Evolutionary conservation across 768 basidiomycete species (phyloP).

Genomic region (Pleurotus tuoliensis): DNA sequence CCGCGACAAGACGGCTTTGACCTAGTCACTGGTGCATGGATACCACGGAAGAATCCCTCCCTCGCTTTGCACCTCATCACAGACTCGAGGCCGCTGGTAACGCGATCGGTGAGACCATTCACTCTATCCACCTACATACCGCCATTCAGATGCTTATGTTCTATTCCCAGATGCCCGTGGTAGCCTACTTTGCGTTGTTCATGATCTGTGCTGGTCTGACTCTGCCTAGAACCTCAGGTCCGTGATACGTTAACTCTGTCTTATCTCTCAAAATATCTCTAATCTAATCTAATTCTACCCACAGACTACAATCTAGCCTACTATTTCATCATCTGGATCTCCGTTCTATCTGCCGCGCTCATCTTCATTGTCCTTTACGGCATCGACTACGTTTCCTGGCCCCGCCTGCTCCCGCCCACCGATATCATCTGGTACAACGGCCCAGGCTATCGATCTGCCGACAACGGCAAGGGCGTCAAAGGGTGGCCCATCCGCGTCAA

Average conservation of each 20-base stretch:
- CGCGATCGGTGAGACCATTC: conserved; percentile 65
- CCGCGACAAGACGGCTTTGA: conserved; percentile 93
- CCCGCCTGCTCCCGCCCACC: conserved; percentile 78
- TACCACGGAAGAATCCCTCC: conserved; percentile 72
- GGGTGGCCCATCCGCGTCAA: conserved; percentile 10
- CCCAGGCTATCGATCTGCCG: conserved; percentile 77
- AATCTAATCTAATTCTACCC: not conserved
- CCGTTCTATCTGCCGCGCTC: conserved; percentile 56
- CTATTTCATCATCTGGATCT: conserved; percentile 80
- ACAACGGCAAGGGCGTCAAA: conserved; percentile 70
- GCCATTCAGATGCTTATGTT: not conserved
- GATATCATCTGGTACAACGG: conserved; percentile 87
- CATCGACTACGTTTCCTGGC: conserved; percentile 94
- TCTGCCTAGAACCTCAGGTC: conserved; percentile 83
- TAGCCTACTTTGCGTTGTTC: conserved; percentile 75
- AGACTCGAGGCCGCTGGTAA: conserved; percentile 77
- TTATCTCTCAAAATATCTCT: not conserved
- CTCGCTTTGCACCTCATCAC: conserved; percentile 67
- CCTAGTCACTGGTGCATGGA: conserved; percentile 88
- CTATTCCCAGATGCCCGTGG: conserved; percentile 69
- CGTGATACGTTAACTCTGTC: conserved; percentile 21
- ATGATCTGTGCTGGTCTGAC: conserved; percentile 87
- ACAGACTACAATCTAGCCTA: conserved; percentile 82
- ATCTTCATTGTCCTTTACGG: conserved; percentile 81
- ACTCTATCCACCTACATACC: not conserved